Base-by-base conservation (phyloP, 2,329 filamentous ascomycete species). In the Didymella glomerata region DNA sequence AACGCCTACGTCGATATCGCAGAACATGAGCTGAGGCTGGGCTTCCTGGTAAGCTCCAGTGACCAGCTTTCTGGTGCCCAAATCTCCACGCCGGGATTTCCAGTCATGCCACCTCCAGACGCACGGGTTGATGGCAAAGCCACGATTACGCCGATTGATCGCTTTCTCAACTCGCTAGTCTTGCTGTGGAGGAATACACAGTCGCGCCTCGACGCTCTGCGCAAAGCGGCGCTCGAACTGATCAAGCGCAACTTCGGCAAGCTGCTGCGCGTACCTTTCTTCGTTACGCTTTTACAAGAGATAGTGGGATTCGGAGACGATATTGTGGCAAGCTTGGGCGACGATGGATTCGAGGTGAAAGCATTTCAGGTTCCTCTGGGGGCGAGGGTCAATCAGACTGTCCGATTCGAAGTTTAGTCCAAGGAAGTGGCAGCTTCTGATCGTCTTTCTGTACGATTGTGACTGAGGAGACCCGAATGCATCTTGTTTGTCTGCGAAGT, bases 131-230 rank as follows among this genome's bases (percentile, higher is more conserved):
- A 27, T 14, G 20, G n/a, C 3, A 24, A 51, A 14, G 32, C 27
- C 5, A 10, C 10, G 16, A 46, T 25, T 20, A 57, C 16, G 18
- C 42, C 49, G 30, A 38, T 54, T 3, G 52, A 66, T 36, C 60
- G 58, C 4, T 66, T 71, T 36, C 58, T 72, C 0, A 56, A 72
- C 27, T 70, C 67, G 0, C 20, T 73, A 2, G 62, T 65, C 13
- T 54, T 71, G 36, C 50, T 71, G 11, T 71, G 68, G 68, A 54
- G 53, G 27, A 70, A 70, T 25, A 70, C 70, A 8, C 4, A 20
- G 2, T 25, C 49, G 16, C 47, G 56, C 9, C 7, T 45, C 5
- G 68, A 71, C 32, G n/a, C 45, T 10, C 46, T 72, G 57, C 65
- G 68, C 16, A 40, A 36, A 16, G 60, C 55, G 0, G 61, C 58